A percentile compares a stretch with the other conserved stretches of the same genome.
Conservation (phyloP, 305 asterid genomes). For the Coffea humblotiana region DNA sequence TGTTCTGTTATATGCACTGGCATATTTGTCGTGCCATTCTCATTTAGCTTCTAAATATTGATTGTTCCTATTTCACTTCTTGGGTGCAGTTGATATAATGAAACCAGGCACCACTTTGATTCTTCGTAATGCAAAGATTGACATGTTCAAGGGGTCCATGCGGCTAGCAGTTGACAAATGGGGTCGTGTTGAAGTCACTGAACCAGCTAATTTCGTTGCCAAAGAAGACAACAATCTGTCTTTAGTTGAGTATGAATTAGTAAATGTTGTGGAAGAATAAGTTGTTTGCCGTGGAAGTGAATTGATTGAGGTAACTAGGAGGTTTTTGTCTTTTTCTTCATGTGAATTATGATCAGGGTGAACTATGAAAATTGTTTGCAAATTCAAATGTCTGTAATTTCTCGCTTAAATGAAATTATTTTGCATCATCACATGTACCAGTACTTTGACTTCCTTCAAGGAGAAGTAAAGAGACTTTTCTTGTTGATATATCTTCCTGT, state of each 20-base stretch:
- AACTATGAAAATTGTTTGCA: conserved; percentile 1
- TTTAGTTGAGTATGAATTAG: conserved; percentile 41
- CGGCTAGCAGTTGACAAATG: conserved; percentile 47
- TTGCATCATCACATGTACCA: background rate
- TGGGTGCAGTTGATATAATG: conserved; percentile 36
- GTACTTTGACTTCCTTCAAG: background rate
- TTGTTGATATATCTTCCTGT: background rate
- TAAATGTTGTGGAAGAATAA: conserved; percentile 33
- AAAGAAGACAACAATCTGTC: conserved; percentile 39
- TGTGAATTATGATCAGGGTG: conserved; percentile 17
- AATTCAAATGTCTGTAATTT: conserved; percentile 13
- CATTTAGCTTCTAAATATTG: background rate
- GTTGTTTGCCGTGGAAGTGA: conserved; percentile 9
- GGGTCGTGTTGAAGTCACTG: conserved; percentile 44
- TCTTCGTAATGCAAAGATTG: conserved; percentile 43
- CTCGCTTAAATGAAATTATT: background rate
- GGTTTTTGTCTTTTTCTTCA: conserved; percentile 4
- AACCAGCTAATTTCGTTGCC: conserved; percentile 32
- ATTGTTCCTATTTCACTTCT: background rate
- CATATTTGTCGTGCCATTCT: background rate
- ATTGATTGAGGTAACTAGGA: conserved; percentile 6
- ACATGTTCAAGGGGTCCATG: conserved; percentile 47
- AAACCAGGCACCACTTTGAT: conserved; percentile 31
- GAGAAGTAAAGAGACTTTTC: conserved; percentile 1
- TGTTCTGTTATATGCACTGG: background rate